phyloP scores from a whole-genome alignment of 2,329 filamentous ascomycete genomes.

The Fusarium keratoplasticum region DNA sequence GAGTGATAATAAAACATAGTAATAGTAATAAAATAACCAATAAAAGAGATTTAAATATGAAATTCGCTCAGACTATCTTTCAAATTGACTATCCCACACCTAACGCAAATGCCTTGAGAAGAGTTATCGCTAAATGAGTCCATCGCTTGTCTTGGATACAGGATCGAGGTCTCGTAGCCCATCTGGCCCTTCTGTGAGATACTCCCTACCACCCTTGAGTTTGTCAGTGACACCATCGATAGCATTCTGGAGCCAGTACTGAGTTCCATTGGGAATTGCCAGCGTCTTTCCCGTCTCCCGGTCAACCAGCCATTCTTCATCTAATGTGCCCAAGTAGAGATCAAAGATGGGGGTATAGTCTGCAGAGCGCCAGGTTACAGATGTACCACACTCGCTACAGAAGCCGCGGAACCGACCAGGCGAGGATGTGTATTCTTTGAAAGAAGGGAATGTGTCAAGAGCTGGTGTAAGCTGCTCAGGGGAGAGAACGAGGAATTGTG shows the following conservation, averaged over 20 bases:
- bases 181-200: conserved; percentile 55
- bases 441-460: neutral
- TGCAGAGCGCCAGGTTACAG: conserved; percentile 20
- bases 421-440: conserved; percentile 21
- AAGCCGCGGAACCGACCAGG: conserved; percentile 22
- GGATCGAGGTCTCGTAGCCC: conserved; percentile 44
- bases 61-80: neutral
- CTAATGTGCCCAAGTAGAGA: conserved; percentile 23
- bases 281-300: conserved; percentile 1
- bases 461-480: conserved; percentile 3
- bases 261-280: conserved; percentile 20
- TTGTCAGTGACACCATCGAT: conserved; percentile 18
- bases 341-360: conserved; percentile 23
- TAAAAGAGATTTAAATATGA: neutral
- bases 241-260: conserved; percentile 24
- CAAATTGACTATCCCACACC: neutral
- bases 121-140: neutral
- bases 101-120: neutral
- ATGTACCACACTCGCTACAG: conserved; percentile 15
- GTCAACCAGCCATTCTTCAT: conserved; percentile 18
- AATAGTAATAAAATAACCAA: neutral
- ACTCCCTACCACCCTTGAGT: conserved; percentile 16
- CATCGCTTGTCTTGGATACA: neutral
- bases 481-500: conserved; percentile 25
- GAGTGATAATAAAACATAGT: neutral